Percentiles rank a stretch among this genome's conserved stretches.
Conservation (phyloP, 2,329 filamentous ascomycete species). For the Xylaria sp. region DNA sequence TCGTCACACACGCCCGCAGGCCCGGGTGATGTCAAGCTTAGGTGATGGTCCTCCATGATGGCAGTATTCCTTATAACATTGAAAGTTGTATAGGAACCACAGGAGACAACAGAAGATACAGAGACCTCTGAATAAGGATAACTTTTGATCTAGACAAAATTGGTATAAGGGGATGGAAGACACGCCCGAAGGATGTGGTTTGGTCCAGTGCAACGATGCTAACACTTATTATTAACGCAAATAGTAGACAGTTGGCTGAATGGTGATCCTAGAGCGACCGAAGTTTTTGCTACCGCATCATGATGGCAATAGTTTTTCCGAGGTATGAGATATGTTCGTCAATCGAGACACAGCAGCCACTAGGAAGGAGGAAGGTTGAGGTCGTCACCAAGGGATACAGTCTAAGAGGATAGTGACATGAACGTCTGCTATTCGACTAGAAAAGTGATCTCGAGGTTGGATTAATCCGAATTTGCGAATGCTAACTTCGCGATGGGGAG, state of each 20-base stretch:
- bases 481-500: not conserved
- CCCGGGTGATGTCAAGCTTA: conserved; percentile 30
- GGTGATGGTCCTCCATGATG: conserved; percentile 30
- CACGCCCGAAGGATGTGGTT: not conserved
- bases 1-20: conserved; percentile 30
- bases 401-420: not conserved
- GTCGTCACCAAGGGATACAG: not conserved
- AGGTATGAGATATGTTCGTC: not conserved
- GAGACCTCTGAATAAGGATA: not conserved
- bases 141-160: not conserved
- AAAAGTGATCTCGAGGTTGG: not conserved
- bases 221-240: not conserved
- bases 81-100: not conserved
- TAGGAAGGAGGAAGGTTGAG: not conserved
- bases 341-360: not conserved
- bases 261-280: not conserved
- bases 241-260: not conserved
- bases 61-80: not conserved
- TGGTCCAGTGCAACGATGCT: not conserved
- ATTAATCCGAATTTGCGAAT: conserved; percentile 8
- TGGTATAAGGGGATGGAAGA: not conserved
- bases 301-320: conserved; percentile 3
- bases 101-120: not conserved
- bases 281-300: conserved; percentile 10
- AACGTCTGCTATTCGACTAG: not conserved